Base-by-base conservation (phyloP, 2,329 filamentous ascomycete genomes). In the Fusarium circinatum region DNA sequence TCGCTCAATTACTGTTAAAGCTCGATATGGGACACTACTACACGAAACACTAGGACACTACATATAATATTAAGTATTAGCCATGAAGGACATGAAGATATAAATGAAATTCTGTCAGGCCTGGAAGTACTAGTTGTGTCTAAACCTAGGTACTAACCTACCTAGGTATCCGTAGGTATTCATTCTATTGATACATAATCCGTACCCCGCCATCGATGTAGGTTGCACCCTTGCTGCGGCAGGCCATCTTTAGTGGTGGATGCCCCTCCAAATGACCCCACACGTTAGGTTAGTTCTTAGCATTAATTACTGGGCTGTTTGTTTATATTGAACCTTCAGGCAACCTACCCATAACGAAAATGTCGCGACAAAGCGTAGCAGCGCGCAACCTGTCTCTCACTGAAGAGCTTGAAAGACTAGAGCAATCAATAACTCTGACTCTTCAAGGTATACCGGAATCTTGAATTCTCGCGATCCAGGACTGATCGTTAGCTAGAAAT, bases 381-480 rank as follows among this genome's bases (percentile, higher is more conserved):
- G 82, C 86, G 47, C 85, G 89, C 70, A 88, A 84, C 55, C 85
- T 98, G 68, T 94, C 94, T 10, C 87, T 98, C 68, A 98, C 96
- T 0, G 96, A 99, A 81, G 96, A 99, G 86, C 87, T 99, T 60
- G 96, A 99, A 84, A 95, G 93, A 82, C 86, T 99, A 8, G 96
- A 99, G 82, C 96, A 99, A 82, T 97, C 94, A 28, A 98, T 99
- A 77, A 99, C 96, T 1, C 87, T 98, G 45, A 98, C 96, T 0
- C 87, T 99, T 28, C 96, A 98, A 91, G 94, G 94, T 93, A 82
- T 75, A 26, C 15, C 18, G 26, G 22, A 12, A 28, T n/a, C 14
- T 39, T 8, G 9, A 26, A 17, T 52, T 32, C 36, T 22, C 28
- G 4, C 18, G 12, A 28, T 20, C 30, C 38, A 62, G 28, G 52